phyloP scores from a whole-genome alignment of 1,139 yeast species.

The Protomyces lactucae-debilis region DNA sequence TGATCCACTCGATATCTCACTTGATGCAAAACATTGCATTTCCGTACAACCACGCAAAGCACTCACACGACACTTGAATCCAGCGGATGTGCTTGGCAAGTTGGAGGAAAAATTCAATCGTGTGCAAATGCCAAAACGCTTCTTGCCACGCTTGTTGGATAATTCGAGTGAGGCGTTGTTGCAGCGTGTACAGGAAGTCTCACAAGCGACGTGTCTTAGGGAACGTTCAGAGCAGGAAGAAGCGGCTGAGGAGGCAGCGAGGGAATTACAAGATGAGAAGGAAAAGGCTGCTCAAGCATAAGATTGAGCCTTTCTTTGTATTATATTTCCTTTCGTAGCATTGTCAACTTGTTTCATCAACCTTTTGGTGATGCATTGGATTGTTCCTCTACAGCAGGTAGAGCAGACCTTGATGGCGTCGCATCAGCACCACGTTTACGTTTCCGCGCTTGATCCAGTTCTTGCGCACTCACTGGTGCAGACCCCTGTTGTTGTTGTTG shows the following conservation, averaged over 20 bases:
- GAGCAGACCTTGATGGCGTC: not conserved
- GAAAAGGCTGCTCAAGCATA: not conserved
- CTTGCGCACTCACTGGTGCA: not conserved
- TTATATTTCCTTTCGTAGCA: no score
- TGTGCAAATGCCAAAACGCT: conserved; percentile 84
- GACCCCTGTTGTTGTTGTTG: not conserved
- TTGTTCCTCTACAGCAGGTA: not conserved
- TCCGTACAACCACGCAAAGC: conserved; percentile 90
- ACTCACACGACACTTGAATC: conserved; percentile 86
- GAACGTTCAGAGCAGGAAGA: not conserved
- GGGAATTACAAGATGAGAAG: not conserved
- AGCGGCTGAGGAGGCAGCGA: not conserved
- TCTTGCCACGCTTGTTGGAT: conserved; percentile 51
- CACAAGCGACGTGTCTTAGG: not conserved
- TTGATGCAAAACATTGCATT: conserved; percentile 93
- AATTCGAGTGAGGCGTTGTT: not conserved
- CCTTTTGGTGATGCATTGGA: not conserved
- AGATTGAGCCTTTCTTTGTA: no score
- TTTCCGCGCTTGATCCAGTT: not conserved
- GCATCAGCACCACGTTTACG: not conserved
- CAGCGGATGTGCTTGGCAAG: conserved; percentile 80
- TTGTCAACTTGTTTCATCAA: not conserved
- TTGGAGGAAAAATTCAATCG: conserved; percentile 76
- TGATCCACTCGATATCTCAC: conserved; percentile 92
- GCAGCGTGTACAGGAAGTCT: not conserved